Percentiles rank a stretch among this genome's conserved stretches.
These are phyloP conservation scores for Aspergillus quadricinctus DNA, from an alignment of 2,329 filamentous ascomycete species.

Conservation along the genomic window DNA sequence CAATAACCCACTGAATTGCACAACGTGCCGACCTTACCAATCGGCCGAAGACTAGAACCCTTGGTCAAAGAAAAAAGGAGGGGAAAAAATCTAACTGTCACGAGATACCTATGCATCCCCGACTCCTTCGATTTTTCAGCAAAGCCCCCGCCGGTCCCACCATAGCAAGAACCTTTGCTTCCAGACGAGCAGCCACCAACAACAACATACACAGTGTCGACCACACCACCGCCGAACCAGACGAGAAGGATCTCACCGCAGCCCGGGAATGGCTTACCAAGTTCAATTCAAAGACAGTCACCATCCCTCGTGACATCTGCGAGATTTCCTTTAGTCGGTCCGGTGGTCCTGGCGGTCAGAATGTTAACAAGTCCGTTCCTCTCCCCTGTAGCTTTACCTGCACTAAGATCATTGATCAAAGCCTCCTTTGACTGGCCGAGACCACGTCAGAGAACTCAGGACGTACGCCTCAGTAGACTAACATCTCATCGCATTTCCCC, in stretches of 20 bases:
- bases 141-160: conserved; percentile 6
- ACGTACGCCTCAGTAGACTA: conserved; percentile 6
- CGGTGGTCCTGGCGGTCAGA: conserved; percentile 62
- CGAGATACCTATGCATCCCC: conserved; percentile 3
- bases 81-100: not conserved
- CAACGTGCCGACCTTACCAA: not conserved
- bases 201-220: conserved; percentile 10
- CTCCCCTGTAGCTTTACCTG: conserved; percentile 1
- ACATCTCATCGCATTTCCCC: conserved; percentile 3
- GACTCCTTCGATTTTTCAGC: conserved; percentile 6
- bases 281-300: conserved; percentile 51
- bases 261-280: conserved; percentile 56
- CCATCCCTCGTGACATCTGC: conserved; percentile 54
- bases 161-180: conserved; percentile 24
- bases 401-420: not conserved
- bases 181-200: conserved; percentile 17
- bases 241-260: conserved; percentile 30
- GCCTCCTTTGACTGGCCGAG: not conserved
- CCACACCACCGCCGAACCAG: conserved; percentile 8
- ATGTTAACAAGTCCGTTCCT: conserved; percentile 61
- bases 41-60: not conserved
- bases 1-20: not conserved
- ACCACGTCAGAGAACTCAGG: not conserved
- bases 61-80: not conserved
- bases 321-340: conserved; percentile 60